Evolutionary conservation across 352 stramenopile genomes (phyloP).

Genomic region (Bremia lactucae): DNA sequence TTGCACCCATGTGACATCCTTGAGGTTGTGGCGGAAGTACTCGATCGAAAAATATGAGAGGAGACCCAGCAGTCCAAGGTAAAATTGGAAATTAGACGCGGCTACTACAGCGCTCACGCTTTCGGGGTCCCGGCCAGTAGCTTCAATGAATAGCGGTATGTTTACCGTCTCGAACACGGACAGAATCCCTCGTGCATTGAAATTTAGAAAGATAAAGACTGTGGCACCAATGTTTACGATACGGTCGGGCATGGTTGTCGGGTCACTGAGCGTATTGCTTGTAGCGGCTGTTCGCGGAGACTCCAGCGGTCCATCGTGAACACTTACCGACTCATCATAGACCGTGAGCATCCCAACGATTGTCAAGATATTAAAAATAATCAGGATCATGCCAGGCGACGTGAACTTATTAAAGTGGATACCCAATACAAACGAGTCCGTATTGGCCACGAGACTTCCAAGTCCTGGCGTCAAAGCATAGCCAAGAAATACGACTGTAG

Average conservation of each 20-base stretch:
- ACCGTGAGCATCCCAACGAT: constrained; percentile 48
- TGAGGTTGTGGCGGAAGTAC: constrained; percentile 53
- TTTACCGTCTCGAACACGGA: constrained; percentile 81
- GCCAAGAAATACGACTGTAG: constrained; percentile 57
- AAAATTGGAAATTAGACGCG: constrained; percentile 81
- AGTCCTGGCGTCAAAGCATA: constrained; percentile 57
- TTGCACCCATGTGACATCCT: constrained; percentile 64
- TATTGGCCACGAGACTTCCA: constrained; percentile 42
- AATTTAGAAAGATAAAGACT: constrained; percentile 77
- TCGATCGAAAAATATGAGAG: constrained; percentile 75
- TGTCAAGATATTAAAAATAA: constrained; percentile 44
- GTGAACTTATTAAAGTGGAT: constrained; percentile 68
- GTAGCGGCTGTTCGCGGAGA: constrained; percentile 16
- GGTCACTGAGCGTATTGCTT: constrained; percentile 37
- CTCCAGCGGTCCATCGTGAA: constrained; percentile 43
- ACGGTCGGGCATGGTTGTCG: constrained; percentile 35
- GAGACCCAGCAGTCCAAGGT: constrained; percentile 59
- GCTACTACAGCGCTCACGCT: constrained; percentile 41
- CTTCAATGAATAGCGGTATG: constrained; percentile 67
- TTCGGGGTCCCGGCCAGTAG: constrained; percentile 46
- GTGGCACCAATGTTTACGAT: constrained; percentile 50
- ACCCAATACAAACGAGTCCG: constrained; percentile 37
- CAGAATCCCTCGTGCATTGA: constrained; percentile 60
- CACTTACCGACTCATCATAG: constrained; percentile 41
- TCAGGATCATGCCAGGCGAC: constrained; percentile 43